phyloP scores from a whole-genome alignment of 352 stramenopile species.

The Phytophthora multivora region DNA sequence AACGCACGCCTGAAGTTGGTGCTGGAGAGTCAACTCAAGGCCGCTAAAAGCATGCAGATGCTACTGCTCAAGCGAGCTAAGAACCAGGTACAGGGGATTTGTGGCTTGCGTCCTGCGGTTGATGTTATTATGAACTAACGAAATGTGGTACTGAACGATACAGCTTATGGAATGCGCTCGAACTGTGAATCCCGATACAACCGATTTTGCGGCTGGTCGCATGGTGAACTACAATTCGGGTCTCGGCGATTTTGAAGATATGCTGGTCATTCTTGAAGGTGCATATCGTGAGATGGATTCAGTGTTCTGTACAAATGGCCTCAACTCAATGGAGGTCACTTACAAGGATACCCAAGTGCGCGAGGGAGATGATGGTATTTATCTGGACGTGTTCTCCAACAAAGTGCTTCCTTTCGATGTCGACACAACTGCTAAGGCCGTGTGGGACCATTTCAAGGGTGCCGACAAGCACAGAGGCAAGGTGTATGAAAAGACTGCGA shows the following conservation, averaged over 20 bases:
- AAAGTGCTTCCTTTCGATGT: slow-evolving; percentile 51
- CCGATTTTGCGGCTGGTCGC: slow-evolving; percentile 23
- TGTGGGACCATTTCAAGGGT: slow-evolving; percentile 47
- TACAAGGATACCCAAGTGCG: slow-evolving; percentile 38
- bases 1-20: slow-evolving; percentile 47
- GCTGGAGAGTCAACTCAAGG: slow-evolving; percentile 47
- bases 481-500: slow-evolving; percentile 38
- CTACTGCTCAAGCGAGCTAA: slow-evolving; percentile 42
- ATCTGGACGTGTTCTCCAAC: slow-evolving; percentile 46
- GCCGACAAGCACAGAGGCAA: slow-evolving; percentile 38
- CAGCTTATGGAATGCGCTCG: slow-evolving; percentile 35
- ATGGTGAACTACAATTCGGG: slow-evolving; percentile 35
- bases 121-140: slow-evolving; percentile 1
- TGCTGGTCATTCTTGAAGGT: slow-evolving; percentile 36
- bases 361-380: slow-evolving; percentile 35
- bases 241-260: slow-evolving; percentile 30
- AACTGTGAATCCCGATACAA: slow-evolving; percentile 25
- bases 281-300: slow-evolving; percentile 41
- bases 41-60: slow-evolving; percentile 43
- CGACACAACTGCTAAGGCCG: slow-evolving; percentile 28
- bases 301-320: slow-evolving; percentile 41
- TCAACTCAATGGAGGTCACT: slow-evolving; percentile 35
- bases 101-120: not conserved
- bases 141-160: not conserved
- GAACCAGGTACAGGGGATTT: slow-evolving; percentile 29